Evolutionary conservation across 805 yeast genomes (phyloP), one percentile per base, ranked within the genome.

Genomic region (Pichia rugopelliculosa): DNA sequence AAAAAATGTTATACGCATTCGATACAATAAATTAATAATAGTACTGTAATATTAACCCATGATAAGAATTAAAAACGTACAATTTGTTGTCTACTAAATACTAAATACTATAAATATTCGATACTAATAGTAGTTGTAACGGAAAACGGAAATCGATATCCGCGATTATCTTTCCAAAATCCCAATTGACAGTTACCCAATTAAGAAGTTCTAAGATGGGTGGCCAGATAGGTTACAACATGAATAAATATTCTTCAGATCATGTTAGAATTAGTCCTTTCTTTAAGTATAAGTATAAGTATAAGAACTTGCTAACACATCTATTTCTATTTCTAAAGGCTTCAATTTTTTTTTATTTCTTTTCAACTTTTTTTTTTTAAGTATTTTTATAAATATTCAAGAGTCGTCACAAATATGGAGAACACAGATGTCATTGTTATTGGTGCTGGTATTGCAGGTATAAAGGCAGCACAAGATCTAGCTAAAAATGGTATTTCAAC

Each of bases 361-460:
- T 13, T 6, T 26, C 12, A 26, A 13, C 7, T 30, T 8, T 30
- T 30, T 30, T 30, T n/a, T 15, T 30, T 30, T 15, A 5, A n/a
- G 8, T 6, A 8, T n/a, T 6, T 15, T 30, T 30, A 30, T 5
- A 5, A 3, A 15, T 10, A 26, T 10, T 30, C 17, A 15, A 5
- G n/a, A 15, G 6, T 15, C 18, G n/a, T 30, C n/a, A 30, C 17
- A 15, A 30, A 15, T 8, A 36, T 36, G 39, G 23, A 13, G 11
- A 46, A 41, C n/a, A 21, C 47, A 9, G 40, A 56, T 13, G 76
- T 70, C 4, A 69, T 73, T 8, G 64, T 77, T 24, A 68, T 77
- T n/a, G 83, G 83, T 2, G 79, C 73, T 5, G 83, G 82, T 9
- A 69, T 77, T 38, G 59, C 81, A 0, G 83, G 82, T 0, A 58